Base-by-base conservation (phyloP, 176 grass and related monocot species). In the Ampelocalamus luodianensis region DNA sequence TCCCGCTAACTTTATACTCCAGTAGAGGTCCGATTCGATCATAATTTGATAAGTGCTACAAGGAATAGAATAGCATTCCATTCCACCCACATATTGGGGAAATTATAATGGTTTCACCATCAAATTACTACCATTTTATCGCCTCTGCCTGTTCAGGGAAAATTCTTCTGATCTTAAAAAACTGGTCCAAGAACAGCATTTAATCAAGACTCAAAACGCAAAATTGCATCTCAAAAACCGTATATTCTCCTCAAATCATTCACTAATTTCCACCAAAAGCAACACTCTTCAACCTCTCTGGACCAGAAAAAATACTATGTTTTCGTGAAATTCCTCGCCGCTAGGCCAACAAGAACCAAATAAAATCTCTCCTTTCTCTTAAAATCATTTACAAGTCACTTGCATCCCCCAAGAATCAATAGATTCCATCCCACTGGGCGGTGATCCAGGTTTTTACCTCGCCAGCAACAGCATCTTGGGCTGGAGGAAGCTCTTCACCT, bases 401-500 rank as follows among this genome's bases (percentile, higher is more conserved):
- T 82, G 90, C 76, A 72, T 29, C 79, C 6, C 13, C 23, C 40
- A 78, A 72, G 17, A 78, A 56, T 66, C 29, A 77, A 66, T 48
- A 65, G 40, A 81, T 65, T 34, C 65, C 78, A 83, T 81, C 60
- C 80, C 22, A 46, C 70, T 65, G 74, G 22, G 82, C 67, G 77
- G 32, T 72, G 65, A 37, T 65, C 48, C 68, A 70, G 82, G 66
- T 63, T 68, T 86, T 94, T 92, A 95, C 96, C 96, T 98, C 54
- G 96, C 93, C 60, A 95, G 62, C 71, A 73, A 69, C 76, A 94
- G 81, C 53, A 98, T 89, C 68, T 89, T 93, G 71, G 96, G 96
- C 86, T 95, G 91, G 46, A 98, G 86, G 89, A 98, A 98, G 87
- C 93, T 98, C 87, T 93, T 93, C 49, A 95, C 93, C 80, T 98